phyloP scores from a whole-genome alignment of 345 rosid species.

The Melaleuca alternifolia region DNA sequence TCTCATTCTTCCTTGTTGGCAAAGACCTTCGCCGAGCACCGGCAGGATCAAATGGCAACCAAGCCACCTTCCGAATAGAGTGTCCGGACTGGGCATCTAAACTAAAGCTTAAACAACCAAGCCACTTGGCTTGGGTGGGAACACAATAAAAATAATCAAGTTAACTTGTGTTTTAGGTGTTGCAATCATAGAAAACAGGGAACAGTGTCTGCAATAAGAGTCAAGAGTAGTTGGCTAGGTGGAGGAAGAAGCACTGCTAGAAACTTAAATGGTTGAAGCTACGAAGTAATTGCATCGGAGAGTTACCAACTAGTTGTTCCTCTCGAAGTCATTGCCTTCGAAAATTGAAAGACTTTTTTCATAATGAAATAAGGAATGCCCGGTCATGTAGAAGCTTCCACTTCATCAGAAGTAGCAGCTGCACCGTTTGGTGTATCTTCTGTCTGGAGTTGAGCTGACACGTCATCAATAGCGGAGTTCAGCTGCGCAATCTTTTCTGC shows the following conservation, averaged over 20 bases:
- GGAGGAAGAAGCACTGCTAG: not conserved
- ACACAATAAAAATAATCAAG: not conserved
- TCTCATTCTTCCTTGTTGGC: not conserved
- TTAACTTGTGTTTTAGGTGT: not conserved
- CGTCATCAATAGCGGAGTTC: slow-evolving; percentile 78
- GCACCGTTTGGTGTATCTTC: slow-evolving; percentile 55
- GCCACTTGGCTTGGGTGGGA: not conserved
- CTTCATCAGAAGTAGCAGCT: slow-evolving; percentile 44
- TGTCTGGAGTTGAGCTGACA: slow-evolving; percentile 64
- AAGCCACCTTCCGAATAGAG: not conserved
- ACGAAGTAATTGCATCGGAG: not conserved
- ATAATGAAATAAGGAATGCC: not conserved
- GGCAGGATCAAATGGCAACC: not conserved
- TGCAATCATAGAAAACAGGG: not conserved
- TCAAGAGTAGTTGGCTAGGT: not conserved
- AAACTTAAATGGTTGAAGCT: not conserved
- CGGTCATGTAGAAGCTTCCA: slow-evolving; percentile 45
- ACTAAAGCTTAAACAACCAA: not conserved
- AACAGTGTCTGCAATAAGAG: not conserved
- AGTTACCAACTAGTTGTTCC: not conserved
- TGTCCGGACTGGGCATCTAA: not conserved
- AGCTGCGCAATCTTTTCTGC: slow-evolving; percentile 80
- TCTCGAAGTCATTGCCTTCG: not conserved
- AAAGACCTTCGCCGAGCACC: not conserved
- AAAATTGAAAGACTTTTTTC: not conserved